These are phyloP conservation scores for Aspergillus hortae DNA, from an alignment of 2,329 filamentous ascomycete species.

Conservation along the genomic window DNA sequence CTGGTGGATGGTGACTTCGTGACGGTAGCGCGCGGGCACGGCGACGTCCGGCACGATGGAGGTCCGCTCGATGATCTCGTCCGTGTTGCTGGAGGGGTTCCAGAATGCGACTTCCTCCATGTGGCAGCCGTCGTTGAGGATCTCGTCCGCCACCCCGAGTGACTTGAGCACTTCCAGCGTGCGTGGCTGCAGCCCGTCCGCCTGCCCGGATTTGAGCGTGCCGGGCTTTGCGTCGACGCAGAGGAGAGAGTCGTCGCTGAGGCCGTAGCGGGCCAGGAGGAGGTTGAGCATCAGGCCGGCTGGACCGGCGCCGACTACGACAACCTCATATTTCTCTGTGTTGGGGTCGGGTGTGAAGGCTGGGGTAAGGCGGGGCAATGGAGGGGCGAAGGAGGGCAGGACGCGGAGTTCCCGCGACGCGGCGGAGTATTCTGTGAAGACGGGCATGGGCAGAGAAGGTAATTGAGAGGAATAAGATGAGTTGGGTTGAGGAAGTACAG, in stretches of 20 bases:
- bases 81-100: constrained; percentile 55
- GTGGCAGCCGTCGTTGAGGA: constrained; percentile 38
- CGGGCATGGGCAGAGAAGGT: constrained; percentile 28
- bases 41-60: constrained; percentile 51
- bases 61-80: constrained; percentile 58
- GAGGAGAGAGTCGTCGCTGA: constrained; percentile 38
- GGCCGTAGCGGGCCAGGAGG: constrained; percentile 43
- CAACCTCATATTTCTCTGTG: constrained; percentile 39
- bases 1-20: constrained; percentile 68
- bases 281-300: constrained; percentile 42
- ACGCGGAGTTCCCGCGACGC: constrained; percentile 38
- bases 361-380: constrained; percentile 40
- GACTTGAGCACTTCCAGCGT: constrained; percentile 44
- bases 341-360: constrained; percentile 19
- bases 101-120: constrained; percentile 63
- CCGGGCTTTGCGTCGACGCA: constrained; percentile 42
- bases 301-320: constrained; percentile 42
- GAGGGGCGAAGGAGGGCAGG: constrained; percentile 37
- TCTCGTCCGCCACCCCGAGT: constrained; percentile 38
- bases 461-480: background rate
- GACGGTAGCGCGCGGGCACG: constrained; percentile 67
- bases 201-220: constrained; percentile 40
- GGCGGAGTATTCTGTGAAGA: constrained; percentile 36
- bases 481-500: background rate
- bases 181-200: constrained; percentile 42